Evolutionary conservation across 2,329 filamentous ascomycete species (phyloP).

Genomic region (Talaromyces islandicus): DNA sequence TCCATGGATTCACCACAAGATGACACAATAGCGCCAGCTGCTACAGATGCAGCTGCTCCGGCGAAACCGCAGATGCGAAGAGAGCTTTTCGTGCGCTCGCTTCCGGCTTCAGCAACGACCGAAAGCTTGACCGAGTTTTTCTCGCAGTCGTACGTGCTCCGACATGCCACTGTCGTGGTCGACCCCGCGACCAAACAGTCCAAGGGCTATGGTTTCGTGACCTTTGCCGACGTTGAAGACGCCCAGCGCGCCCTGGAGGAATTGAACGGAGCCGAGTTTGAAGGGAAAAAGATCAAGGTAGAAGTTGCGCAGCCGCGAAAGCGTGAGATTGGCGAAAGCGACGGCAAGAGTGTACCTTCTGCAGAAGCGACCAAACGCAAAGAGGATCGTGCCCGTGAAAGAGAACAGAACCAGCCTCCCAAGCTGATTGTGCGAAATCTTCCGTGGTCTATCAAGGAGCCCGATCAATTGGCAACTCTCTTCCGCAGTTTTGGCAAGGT

Average conservation of each 20-base stretch:
- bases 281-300: conserved; percentile 75
- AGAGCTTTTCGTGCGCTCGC: conserved; percentile 84
- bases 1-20: conserved; percentile 12
- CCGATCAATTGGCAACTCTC: conserved; percentile 70
- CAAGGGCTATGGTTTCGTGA: conserved; percentile 93
- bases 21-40: conserved; percentile 14
- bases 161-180: conserved; percentile 87
- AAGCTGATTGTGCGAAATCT: conserved; percentile 88
- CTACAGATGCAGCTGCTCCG: conserved; percentile 15
- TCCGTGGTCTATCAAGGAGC: conserved; percentile 89
- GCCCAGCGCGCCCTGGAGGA: conserved; percentile 73
- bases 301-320: conserved; percentile 84
- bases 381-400: conserved; percentile 50
- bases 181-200: conserved; percentile 82
- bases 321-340: conserved; percentile 55
- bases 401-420: conserved; percentile 56
- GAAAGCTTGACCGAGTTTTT: conserved; percentile 83
- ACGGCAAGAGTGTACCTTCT: conserved; percentile 34
- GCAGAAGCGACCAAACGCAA: conserved; percentile 31
- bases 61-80: conserved; percentile 38
- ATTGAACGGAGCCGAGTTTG: conserved; percentile 69
- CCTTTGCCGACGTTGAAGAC: conserved; percentile 90
- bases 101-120: conserved; percentile 71
- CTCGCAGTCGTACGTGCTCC: conserved; percentile 88
- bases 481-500: conserved; percentile 90